Evolutionary conservation across 2,329 filamentous ascomycete genomes (phyloP).

Genomic region (Exserohilum turcica): DNA sequence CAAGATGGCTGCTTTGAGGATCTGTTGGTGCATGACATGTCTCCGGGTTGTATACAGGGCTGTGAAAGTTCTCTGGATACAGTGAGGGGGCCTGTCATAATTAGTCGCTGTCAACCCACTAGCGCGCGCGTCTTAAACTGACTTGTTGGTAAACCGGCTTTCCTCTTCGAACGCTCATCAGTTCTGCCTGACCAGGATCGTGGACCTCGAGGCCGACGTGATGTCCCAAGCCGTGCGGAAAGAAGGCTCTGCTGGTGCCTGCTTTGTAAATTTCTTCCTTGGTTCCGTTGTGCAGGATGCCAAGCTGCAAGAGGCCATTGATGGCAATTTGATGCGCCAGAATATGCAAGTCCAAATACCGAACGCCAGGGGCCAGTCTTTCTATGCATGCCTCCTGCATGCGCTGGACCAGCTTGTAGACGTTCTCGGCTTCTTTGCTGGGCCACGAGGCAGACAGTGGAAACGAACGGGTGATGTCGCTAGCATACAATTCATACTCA

Average conservation of each 20-base stretch:
- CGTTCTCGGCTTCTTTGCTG: constrained; percentile 68
- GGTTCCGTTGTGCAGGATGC: constrained; percentile 70
- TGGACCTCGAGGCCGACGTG: constrained; percentile 93
- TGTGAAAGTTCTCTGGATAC: constrained; percentile 41
- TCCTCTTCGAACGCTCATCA: constrained; percentile 40
- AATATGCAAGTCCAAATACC: constrained; percentile 74
- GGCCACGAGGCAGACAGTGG: constrained; percentile 74
- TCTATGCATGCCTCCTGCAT: constrained; percentile 81
- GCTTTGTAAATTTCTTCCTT: constrained; percentile 74
- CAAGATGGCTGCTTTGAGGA: constrained; percentile 46
- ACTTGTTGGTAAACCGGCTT: constrained; percentile 34
- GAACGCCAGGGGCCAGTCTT: constrained; percentile 69
- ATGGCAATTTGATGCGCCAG: constrained; percentile 75
- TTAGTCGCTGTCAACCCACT: constrained; percentile 11
- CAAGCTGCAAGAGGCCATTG: constrained; percentile 70
- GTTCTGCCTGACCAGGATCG: constrained; percentile 57
- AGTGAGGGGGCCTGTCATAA: constrained; percentile 33
- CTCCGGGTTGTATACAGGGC: constrained; percentile 37
- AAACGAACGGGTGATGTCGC: constrained; percentile 87
- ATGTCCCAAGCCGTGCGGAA: constrained; percentile 89
- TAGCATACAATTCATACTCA: constrained; percentile 84
- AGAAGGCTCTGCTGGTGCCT: constrained; percentile 85
- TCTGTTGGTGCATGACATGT: constrained; percentile 41
- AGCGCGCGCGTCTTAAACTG: not conserved
- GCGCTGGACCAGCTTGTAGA: constrained; percentile 76